Evolutionary conservation across 1,284 basidiomycete genomes (phyloP).

Genomic region (Exsudoporus floridanus): DNA sequence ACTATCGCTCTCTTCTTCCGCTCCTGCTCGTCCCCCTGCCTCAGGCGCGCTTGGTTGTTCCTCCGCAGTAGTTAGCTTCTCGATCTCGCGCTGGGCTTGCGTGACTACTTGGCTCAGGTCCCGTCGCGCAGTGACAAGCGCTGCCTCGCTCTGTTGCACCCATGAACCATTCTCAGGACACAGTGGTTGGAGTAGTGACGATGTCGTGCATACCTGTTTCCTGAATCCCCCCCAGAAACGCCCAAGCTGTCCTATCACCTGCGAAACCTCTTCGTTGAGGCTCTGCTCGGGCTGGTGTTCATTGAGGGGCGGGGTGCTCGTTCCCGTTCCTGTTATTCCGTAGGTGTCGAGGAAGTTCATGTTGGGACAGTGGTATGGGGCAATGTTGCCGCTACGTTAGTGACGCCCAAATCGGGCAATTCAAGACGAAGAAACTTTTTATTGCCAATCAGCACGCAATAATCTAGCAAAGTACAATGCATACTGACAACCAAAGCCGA

Average conservation of each 20-base stretch:
- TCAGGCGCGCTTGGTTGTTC: slow-evolving; percentile 8
- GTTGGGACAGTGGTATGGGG: slow-evolving; percentile 8
- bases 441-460: too few species aligned
- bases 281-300: slow-evolving; percentile 52
- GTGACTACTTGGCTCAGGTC: slow-evolving; percentile 75
- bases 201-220: slow-evolving; percentile 64
- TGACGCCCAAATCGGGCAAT: slow-evolving; percentile 18
- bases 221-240: slow-evolving; percentile 87
- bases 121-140: slow-evolving; percentile 70
- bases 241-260: slow-evolving; percentile 82
- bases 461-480: too few species aligned
- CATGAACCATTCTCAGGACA: slow-evolving; percentile 3
- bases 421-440: background rate
- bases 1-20: slow-evolving; percentile 17
- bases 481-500: background rate
- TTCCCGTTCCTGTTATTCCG: slow-evolving; percentile 46
- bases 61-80: slow-evolving; percentile 51
- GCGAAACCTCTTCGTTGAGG: slow-evolving; percentile 82
- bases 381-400: too few species aligned
- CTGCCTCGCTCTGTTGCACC: slow-evolving; percentile 65
- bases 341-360: slow-evolving; percentile 78
- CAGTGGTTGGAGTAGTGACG: background rate
- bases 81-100: slow-evolving; percentile 81
- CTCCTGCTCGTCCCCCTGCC: background rate
- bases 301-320: slow-evolving; percentile 45